Percentiles rank a stretch among this genome's conserved stretches.
Evolutionary conservation across 129 eudicot genomes (phyloP).

Genomic region (Rutidosis leptorrhynchoides): DNA sequence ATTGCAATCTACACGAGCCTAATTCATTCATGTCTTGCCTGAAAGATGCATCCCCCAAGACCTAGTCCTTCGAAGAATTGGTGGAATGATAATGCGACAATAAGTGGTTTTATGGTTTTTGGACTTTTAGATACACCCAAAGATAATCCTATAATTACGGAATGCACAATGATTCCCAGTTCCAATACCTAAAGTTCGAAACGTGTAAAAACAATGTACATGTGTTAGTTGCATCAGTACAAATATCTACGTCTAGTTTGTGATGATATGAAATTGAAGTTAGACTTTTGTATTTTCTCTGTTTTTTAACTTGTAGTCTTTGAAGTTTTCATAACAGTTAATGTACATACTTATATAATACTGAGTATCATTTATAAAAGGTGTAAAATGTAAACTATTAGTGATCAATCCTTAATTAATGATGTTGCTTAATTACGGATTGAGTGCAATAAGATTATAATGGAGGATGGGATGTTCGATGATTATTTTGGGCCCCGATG

Average conservation of each 20-base stretch:
- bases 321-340: not conserved
- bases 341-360: not conserved
- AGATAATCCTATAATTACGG: constrained; percentile 52
- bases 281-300: too few species aligned
- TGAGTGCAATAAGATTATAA: too few species aligned
- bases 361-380: not conserved
- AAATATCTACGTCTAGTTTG: not conserved
- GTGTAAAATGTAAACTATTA: not conserved
- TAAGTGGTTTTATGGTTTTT: constrained; percentile 48
- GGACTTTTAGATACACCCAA: constrained; percentile 48
- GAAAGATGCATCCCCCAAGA: constrained; percentile 53
- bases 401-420: too few species aligned
- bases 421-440: too few species aligned
- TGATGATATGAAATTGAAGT: not conserved
- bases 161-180: constrained; percentile 49
- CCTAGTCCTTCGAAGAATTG: constrained; percentile 62
- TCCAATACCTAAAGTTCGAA: constrained; percentile 37
- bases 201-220: too few species aligned
- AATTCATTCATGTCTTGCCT: constrained; percentile 27
- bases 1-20: too few species aligned
- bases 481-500: too few species aligned
- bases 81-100: constrained; percentile 49
- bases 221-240: not conserved
- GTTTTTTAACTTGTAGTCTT: not conserved
- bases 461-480: too few species aligned